Evolutionary conservation across 208 protist species (phyloP).

Genomic region (Trypanosoma caninum): DNA sequence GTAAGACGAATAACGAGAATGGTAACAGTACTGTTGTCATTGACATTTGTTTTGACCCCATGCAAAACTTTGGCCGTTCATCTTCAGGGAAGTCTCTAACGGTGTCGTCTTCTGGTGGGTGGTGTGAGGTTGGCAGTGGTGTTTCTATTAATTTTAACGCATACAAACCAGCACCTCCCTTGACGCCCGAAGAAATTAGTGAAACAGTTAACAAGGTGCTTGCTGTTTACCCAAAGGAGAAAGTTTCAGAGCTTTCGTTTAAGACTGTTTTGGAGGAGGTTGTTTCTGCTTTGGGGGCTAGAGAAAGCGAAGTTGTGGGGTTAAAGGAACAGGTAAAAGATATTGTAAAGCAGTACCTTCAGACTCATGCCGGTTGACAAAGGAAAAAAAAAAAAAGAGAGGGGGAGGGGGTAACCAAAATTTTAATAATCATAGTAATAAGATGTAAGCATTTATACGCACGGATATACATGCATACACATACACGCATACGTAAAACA

Average conservation of each 20-base stretch:
- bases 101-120: conserved; percentile 48
- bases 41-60: conserved; percentile 54
- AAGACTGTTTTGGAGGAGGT: conserved; percentile 47
- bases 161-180: conserved; percentile 32
- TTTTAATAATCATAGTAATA: too few species aligned
- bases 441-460: too few species aligned
- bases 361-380: not conserved
- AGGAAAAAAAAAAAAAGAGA: not conserved
- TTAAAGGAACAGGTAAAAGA: conserved; percentile 33
- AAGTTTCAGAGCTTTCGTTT: conserved; percentile 36
- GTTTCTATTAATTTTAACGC: conserved; percentile 56
- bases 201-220: conserved; percentile 41
- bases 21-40: conserved; percentile 22
- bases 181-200: conserved; percentile 28
- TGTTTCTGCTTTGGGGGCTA: conserved; percentile 23
- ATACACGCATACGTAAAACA: too few species aligned
- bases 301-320: conserved; percentile 27
- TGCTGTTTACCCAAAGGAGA: not conserved
- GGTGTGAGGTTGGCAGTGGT: conserved; percentile 20
- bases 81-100: conserved; percentile 57
- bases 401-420: not conserved
- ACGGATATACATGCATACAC: too few species aligned
- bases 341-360: conserved; percentile 22
- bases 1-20: not conserved
- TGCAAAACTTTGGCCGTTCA: conserved; percentile 31